Percentiles rank a stretch among this genome's conserved stretches.
phyloP scores from a whole-genome alignment of 2,329 filamentous ascomycete genomes.

The Reticulascus tulasneorum region DNA sequence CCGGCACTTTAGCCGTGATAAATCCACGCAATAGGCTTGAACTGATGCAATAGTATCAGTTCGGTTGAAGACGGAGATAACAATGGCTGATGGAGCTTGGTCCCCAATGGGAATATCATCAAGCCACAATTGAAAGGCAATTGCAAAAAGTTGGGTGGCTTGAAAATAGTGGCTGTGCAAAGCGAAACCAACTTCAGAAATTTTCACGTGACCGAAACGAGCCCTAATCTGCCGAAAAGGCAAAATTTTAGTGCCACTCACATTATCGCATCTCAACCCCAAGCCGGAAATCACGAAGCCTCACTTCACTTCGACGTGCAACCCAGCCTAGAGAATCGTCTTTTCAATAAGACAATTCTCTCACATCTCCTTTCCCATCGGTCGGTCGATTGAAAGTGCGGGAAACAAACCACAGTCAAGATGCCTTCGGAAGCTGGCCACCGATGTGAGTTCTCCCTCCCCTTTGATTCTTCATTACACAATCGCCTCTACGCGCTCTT shows the following conservation, averaged over 20 bases:
- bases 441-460: conserved; percentile 66
- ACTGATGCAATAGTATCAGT: too few relatives aligned
- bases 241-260: conserved; percentile 20
- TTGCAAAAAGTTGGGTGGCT: too few relatives aligned
- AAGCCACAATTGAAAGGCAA: too few relatives aligned
- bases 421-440: conserved; percentile 88
- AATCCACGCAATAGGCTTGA: too few relatives aligned
- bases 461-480: too few relatives aligned
- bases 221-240: conserved; percentile 9
- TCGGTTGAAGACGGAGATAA: too few relatives aligned
- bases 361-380: conserved; percentile 33
- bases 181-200: too few relatives aligned
- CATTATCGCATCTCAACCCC: conserved; percentile 14
- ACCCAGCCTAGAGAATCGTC: conserved; percentile 35
- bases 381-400: conserved; percentile 43
- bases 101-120: too few relatives aligned
- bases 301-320: conserved; percentile 33
- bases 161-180: too few relatives aligned
- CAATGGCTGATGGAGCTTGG: too few relatives aligned
- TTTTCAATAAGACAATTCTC: conserved; percentile 42
- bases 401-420: conserved; percentile 54
- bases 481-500: too few relatives aligned
- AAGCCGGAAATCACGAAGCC: conserved; percentile 7
- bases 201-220: background rate
- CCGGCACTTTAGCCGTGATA: too few relatives aligned